Evolutionary conservation across 129 eudicot species (phyloP).

Genomic region (Mikania micrantha): DNA sequence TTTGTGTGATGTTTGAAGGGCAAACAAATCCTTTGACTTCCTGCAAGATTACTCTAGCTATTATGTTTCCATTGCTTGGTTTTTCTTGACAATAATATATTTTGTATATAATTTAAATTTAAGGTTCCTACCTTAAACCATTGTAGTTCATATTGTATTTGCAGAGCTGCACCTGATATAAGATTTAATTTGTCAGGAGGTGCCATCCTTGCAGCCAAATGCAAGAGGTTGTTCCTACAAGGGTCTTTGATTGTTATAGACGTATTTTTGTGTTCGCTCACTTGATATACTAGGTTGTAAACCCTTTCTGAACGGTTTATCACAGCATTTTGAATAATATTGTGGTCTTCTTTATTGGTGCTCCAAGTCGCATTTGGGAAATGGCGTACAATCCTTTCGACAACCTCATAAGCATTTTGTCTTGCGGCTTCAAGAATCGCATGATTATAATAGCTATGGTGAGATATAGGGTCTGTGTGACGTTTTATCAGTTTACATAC

Average conservation of each 20-base stretch:
- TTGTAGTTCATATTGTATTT: background rate
- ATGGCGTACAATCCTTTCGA: background rate
- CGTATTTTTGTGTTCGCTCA: background rate
- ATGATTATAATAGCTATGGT: background rate
- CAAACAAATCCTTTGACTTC: background rate
- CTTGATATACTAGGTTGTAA: too few relatives aligned
- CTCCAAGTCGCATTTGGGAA: constrained; percentile 1
- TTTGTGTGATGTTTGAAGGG: background rate
- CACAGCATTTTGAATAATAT: constrained; percentile 8
- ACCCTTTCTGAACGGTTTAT: too few relatives aligned
- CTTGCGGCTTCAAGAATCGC: background rate
- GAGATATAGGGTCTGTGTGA: background rate
- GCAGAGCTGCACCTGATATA: constrained; percentile 21
- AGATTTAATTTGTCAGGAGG: constrained; percentile 1
- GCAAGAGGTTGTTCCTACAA: constrained; percentile 9
- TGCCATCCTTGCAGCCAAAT: constrained; percentile 18
- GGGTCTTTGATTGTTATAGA: background rate
- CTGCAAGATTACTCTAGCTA: background rate
- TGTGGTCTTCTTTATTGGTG: constrained; percentile 1
- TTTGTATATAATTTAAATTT: too few relatives aligned
- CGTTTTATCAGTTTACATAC: background rate
- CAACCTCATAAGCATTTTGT: constrained; percentile 6
- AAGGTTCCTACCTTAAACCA: constrained; percentile 11
- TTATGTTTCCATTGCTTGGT: too few relatives aligned
- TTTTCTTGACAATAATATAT: too few relatives aligned